phyloP scores from a whole-genome alignment of 768 basidiomycete species.

The Porpolomopsis calyptriformis region DNA sequence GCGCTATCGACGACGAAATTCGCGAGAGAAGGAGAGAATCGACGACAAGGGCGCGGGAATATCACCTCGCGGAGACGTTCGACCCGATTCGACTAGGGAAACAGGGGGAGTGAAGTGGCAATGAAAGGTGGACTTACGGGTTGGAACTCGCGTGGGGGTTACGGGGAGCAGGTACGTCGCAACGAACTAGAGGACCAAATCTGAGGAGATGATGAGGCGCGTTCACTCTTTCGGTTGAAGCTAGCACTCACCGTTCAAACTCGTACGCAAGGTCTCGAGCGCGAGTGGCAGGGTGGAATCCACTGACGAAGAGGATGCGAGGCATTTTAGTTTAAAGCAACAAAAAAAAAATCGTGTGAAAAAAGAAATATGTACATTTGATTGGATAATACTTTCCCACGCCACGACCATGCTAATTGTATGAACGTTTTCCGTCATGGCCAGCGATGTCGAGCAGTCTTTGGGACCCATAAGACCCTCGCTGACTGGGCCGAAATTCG shows the following conservation, averaged over 20 bases:
- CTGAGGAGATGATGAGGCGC: constrained; percentile 26
- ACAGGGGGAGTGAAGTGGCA: constrained; percentile 15
- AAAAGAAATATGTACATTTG: not conserved
- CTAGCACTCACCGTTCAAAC: constrained; percentile 59
- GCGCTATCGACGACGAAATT: constrained; percentile 12
- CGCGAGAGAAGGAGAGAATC: constrained; percentile 1
- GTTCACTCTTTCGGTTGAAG: not conserved
- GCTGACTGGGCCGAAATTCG: not conserved
- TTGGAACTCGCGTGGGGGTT: constrained; percentile 64
- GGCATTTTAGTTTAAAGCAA: constrained; percentile 34
- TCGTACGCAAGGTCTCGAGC: constrained; percentile 78
- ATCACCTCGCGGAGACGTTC: constrained; percentile 17
- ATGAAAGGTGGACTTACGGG: constrained; percentile 57
- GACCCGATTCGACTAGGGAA: constrained; percentile 22
- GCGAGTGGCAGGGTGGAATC: constrained; percentile 73
- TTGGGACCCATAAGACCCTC: not conserved
- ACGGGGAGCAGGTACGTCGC: constrained; percentile 82
- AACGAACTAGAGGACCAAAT: constrained; percentile 74
- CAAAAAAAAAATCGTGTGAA: not conserved
- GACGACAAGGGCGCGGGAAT: constrained; percentile 10
- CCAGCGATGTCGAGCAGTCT: not conserved
- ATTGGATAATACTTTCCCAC: not conserved
- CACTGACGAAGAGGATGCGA: constrained; percentile 80
- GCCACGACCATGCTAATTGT: not conserved
- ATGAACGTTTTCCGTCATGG: not conserved